These are phyloP conservation scores for Trichoderma gamsii DNA, from an alignment of 495 filamentous ascomycete genomes.

Conservation along the genomic window DNA sequence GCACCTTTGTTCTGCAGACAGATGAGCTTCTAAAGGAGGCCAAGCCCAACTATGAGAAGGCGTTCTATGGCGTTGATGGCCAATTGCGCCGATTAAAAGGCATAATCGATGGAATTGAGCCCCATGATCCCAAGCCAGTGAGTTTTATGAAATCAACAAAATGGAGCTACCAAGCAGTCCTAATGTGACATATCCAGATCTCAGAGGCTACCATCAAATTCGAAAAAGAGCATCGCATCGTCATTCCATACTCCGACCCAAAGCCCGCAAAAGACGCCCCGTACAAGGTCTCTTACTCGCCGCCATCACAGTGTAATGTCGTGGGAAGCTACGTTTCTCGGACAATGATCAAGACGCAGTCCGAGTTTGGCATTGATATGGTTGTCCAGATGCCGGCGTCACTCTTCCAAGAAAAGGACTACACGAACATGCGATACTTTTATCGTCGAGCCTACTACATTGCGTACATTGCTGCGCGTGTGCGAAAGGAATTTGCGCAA, in stretches of 20 bases:
- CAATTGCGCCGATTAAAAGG: slow-evolving; percentile 65
- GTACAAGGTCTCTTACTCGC: slow-evolving; percentile 72
- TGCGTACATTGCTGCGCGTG: slow-evolving; percentile 64
- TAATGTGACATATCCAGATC: slow-evolving; percentile 40
- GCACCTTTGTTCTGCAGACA: slow-evolving; percentile 79
- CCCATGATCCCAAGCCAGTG: slow-evolving; percentile 51
- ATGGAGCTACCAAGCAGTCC: not conserved
- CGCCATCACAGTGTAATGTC: slow-evolving; percentile 75
- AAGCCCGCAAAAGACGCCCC: slow-evolving; percentile 63
- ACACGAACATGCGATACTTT: slow-evolving; percentile 86
- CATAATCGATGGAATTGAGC: slow-evolving; percentile 63
- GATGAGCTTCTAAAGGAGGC: slow-evolving; percentile 73
- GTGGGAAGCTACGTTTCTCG: slow-evolving; percentile 80
- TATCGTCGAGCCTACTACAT: slow-evolving; percentile 92
- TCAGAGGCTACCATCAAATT: slow-evolving; percentile 61
- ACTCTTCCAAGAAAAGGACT: slow-evolving; percentile 91
- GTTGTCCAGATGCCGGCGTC: slow-evolving; percentile 73
- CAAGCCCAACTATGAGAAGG: slow-evolving; percentile 60
- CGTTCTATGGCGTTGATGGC: slow-evolving; percentile 58
- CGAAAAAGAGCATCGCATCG: slow-evolving; percentile 56
- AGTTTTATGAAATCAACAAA: slow-evolving; percentile 9
- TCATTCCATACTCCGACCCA: slow-evolving; percentile 76
- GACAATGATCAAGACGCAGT: slow-evolving; percentile 58
- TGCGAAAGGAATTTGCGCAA: slow-evolving; percentile 51
- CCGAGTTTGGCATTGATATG: slow-evolving; percentile 63